These are phyloP conservation scores for Phytophthora hibernalis DNA, from an alignment of 352 stramenopile genomes.

Conservation along the genomic window DNA sequence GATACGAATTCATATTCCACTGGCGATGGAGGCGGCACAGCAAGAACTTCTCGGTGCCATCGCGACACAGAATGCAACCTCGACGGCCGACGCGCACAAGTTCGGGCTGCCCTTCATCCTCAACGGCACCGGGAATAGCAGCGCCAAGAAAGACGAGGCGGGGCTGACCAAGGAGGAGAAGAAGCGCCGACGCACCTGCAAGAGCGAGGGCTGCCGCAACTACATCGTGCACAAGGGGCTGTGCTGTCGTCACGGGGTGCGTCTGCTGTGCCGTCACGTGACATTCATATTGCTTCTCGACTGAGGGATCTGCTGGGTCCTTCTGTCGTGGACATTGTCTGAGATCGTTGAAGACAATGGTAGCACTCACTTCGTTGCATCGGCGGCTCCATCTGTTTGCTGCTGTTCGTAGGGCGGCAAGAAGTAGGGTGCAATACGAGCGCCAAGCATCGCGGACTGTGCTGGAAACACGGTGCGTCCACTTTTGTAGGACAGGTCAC, in stretches of 20 bases:
- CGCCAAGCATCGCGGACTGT: conserved; percentile 50
- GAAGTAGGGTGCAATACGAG: conserved; percentile 54
- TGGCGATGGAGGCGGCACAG: not conserved
- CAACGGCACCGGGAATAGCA: conserved; percentile 2
- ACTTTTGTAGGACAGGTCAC: not conserved
- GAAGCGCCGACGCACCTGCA: conserved; percentile 46
- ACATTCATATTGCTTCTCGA: not conserved
- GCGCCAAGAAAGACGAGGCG: not conserved
- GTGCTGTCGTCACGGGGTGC: conserved; percentile 51
- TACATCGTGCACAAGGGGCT: conserved; percentile 59
- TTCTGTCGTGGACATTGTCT: not conserved
- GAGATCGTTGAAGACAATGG: not conserved
- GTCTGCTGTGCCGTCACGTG: not conserved
- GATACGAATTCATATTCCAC: not conserved
- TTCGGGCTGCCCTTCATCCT: conserved; percentile 26
- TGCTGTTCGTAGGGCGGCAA: conserved; percentile 51
- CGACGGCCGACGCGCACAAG: not conserved
- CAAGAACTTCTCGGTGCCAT: not conserved
- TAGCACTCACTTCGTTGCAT: not conserved
- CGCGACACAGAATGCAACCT: no score
- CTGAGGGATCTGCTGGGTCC: not conserved
- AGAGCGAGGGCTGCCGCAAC: conserved; percentile 48
- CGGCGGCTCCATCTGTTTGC: not conserved
- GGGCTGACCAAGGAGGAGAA: conserved; percentile 43
- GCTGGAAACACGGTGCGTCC: not conserved